Conservation (phyloP, 2,329 filamentous ascomycete genomes). For the Fusarium buxicola region DNA sequence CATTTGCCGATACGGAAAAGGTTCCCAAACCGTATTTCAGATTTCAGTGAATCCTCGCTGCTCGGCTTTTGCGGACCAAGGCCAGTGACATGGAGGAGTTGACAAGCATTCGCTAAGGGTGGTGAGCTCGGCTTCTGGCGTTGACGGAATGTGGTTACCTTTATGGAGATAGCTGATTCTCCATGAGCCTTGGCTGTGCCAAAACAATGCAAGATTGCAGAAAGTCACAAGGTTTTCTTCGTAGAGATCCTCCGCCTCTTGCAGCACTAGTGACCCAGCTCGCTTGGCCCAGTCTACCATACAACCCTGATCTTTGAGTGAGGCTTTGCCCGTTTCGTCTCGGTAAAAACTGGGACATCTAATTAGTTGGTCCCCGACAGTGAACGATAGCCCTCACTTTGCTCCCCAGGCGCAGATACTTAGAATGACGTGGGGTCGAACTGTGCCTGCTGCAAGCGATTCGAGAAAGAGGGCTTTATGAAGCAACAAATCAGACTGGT, state of each 20-base stretch:
- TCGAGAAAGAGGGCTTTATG: slow-evolving; percentile 5
- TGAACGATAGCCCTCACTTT: slow-evolving; percentile 25
- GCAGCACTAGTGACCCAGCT: slow-evolving; percentile 23
- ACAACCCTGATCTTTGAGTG: neutral
- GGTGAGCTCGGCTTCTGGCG: no score
- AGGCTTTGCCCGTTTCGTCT: neutral
- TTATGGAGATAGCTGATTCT: slow-evolving; percentile 37
- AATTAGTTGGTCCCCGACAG: accelerated
- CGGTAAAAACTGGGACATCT: slow-evolving; percentile 24
- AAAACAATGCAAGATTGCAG: slow-evolving; percentile 35
- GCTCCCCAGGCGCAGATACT: slow-evolving; percentile 39
- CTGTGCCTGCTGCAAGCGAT: neutral
- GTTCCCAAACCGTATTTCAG: no score
- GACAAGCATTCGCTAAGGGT: slow-evolving; percentile 24
- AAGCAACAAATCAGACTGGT: slow-evolving; percentile 26
- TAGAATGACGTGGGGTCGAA: slow-evolving; percentile 15
- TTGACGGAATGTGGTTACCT: neutral
- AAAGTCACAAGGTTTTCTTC: slow-evolving; percentile 36
- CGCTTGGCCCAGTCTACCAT: slow-evolving; percentile 30
- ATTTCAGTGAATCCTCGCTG: neutral
- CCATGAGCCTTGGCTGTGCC: slow-evolving; percentile 41
- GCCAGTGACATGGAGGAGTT: slow-evolving; percentile 30
- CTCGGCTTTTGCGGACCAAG: neutral
- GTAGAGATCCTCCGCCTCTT: slow-evolving; percentile 16
- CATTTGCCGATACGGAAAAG: slow-evolving; percentile 15